Conservation (phyloP, 2,329 filamentous ascomycete genomes). For the Stemphylium beticola region DNA sequence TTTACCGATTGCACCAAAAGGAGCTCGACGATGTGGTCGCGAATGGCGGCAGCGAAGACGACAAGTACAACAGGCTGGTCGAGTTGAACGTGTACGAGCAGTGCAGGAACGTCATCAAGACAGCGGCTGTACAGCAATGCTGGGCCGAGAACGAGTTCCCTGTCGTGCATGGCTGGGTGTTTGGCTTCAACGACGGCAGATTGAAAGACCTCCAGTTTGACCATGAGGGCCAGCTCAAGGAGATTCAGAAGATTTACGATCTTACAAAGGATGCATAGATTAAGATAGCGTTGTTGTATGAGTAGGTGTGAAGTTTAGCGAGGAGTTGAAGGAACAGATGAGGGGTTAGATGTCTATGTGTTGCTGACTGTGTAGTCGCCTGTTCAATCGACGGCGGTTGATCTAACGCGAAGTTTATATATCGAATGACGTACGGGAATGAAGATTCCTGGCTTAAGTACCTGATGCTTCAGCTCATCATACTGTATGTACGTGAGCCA, state of each 20-base stretch:
- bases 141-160: slow-evolving; percentile 69
- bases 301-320: slow-evolving; percentile 14
- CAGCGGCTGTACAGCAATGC: slow-evolving; percentile 63
- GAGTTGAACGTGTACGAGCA: slow-evolving; percentile 50
- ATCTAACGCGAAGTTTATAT: not conserved
- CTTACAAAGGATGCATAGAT: slow-evolving; percentile 28
- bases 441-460: too few species aligned
- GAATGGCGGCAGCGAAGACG: slow-evolving; percentile 26
- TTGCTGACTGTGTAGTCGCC: not conserved
- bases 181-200: slow-evolving; percentile 70
- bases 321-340: slow-evolving; percentile 9
- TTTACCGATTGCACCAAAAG: slow-evolving; percentile 72
- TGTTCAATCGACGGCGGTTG: not conserved
- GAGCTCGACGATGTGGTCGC: slow-evolving; percentile 63
- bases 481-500: too few species aligned
- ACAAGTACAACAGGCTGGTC: slow-evolving; percentile 44
- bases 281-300: not conserved
- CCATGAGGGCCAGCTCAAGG: slow-evolving; percentile 62
- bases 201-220: slow-evolving; percentile 70
- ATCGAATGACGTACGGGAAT: too few species aligned
- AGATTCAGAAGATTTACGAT: slow-evolving; percentile 71
- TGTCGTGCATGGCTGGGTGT: slow-evolving; percentile 76
- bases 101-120: slow-evolving; percentile 49
- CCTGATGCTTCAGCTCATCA: too few species aligned
- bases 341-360: not conserved